Evolutionary conservation across 2,329 filamentous ascomycete genomes (phyloP).

Genomic region (Pseudogymnoascus sp.): DNA sequence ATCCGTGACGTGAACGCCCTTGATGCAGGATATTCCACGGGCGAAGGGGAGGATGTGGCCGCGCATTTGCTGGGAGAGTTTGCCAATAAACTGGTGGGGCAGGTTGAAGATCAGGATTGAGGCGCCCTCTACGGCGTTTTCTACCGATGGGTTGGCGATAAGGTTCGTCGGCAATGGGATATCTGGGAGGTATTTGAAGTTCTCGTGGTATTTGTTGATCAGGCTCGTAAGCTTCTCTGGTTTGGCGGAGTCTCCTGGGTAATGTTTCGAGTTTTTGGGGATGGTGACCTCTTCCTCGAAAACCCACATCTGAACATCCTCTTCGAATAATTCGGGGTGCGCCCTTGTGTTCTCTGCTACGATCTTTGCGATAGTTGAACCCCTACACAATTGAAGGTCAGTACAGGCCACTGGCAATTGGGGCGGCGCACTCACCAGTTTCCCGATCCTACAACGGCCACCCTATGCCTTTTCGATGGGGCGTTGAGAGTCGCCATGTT

Average conservation of each 20-base stretch:
- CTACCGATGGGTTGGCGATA: slow-evolving; percentile 72
- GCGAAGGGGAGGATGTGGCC: slow-evolving; percentile 89
- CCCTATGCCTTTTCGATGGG: slow-evolving; percentile 73
- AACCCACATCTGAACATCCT: slow-evolving; percentile 97
- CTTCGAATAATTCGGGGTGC: slow-evolving; percentile 74
- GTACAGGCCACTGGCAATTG: neutral
- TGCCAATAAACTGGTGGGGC: slow-evolving; percentile 89
- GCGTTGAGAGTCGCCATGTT: slow-evolving; percentile 36
- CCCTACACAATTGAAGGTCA: slow-evolving; percentile 47
- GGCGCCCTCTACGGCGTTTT: slow-evolving; percentile 73
- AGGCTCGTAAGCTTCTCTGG: slow-evolving; percentile 82
- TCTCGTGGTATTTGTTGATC: slow-evolving; percentile 92
- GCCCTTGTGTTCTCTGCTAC: slow-evolving; percentile 83
- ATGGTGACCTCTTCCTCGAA: slow-evolving; percentile 85
- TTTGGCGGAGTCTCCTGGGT: slow-evolving; percentile 49
- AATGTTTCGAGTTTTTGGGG: slow-evolving; percentile 63
- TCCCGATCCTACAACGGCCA: slow-evolving; percentile 88
- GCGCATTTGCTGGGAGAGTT: slow-evolving; percentile 74
- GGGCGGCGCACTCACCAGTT: slow-evolving; percentile 63
- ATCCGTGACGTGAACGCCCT: slow-evolving; percentile 89
- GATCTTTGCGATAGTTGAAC: slow-evolving; percentile 95
- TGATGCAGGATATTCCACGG: slow-evolving; percentile 93
- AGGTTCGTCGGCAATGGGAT: slow-evolving; percentile 78
- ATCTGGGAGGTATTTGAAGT: slow-evolving; percentile 94
- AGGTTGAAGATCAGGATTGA: slow-evolving; percentile 94